These are phyloP conservation scores for Fraxinus quadrangulata DNA, from an alignment of 257 asterid species.

Conservation along the genomic window DNA sequence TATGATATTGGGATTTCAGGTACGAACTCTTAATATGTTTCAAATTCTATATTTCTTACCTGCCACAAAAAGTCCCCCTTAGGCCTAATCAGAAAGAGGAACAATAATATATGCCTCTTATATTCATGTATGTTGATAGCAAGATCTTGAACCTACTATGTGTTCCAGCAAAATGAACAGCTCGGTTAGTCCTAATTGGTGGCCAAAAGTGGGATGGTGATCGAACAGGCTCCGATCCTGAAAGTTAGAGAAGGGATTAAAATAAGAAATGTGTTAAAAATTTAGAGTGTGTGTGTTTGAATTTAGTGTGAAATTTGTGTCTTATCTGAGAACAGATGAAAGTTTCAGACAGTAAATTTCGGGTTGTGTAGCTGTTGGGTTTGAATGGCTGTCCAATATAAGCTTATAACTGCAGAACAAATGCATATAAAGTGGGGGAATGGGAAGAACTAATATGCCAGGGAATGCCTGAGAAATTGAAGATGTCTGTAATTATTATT, in stretches of 20 bases:
- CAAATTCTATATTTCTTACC: neutral
- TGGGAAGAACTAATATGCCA: neutral
- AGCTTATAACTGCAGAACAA: neutral
- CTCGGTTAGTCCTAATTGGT: neutral
- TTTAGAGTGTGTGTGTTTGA: too few species aligned
- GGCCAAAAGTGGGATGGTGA: too few species aligned
- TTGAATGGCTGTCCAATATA: neutral
- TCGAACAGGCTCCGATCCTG: too few species aligned
- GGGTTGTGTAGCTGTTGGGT: too few species aligned
- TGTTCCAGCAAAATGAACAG: neutral
- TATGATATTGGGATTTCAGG: slow-evolving; percentile 88
- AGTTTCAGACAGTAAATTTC: too few species aligned
- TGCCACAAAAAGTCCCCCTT: neutral
- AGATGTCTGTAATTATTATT: neutral
- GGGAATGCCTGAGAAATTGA: neutral
- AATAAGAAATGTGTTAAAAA: too few species aligned
- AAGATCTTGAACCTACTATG: neutral
- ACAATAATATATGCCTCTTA: neutral
- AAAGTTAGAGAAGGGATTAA: too few species aligned
- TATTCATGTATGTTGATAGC: neutral
- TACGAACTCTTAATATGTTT: neutral
- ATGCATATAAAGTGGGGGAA: neutral
- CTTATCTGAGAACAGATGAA: too few species aligned
- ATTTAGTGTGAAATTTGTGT: too few species aligned
- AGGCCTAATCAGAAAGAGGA: neutral